Evolutionary conservation across 495 filamentous ascomycete genomes (phyloP).

Genomic region (Penicillium roqueforti): DNA sequence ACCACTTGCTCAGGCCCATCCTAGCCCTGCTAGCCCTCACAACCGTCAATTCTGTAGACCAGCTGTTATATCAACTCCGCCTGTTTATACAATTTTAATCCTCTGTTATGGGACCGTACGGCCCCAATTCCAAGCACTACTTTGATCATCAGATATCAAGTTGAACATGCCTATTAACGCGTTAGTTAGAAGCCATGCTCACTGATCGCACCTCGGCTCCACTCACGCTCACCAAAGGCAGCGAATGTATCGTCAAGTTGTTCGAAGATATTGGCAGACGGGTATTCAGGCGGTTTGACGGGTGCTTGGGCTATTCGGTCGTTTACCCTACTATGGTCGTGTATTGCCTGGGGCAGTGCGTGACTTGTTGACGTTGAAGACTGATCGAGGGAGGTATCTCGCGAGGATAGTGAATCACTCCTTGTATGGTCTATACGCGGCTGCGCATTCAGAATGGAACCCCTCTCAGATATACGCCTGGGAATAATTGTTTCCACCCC

Average conservation of each 20-base stretch:
- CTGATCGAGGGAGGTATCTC: background rate
- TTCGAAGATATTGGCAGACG: constrained; percentile 7
- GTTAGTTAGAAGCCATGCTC: background rate
- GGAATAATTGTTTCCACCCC: background rate
- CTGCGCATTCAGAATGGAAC: background rate
- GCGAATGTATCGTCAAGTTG: constrained; percentile 10
- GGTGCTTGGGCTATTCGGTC: background rate
- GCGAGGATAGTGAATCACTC: background rate
- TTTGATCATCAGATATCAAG: constrained; percentile 6
- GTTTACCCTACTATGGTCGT: background rate
- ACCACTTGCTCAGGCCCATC: background rate
- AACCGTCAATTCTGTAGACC: background rate
- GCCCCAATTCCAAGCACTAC: constrained; percentile 6
- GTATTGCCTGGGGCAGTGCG: background rate
- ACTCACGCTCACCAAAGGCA: constrained; percentile 12
- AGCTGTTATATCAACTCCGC: background rate
- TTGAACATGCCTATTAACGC: constrained; percentile 6
- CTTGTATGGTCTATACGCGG: background rate
- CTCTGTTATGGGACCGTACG: background rate
- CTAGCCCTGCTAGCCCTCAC: background rate
- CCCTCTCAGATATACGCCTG: background rate
- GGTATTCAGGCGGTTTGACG: background rate
- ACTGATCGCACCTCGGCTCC: background rate
- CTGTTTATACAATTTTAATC: background rate
- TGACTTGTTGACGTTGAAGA: background rate